Evolutionary conservation across 1,284 basidiomycete genomes (phyloP).

Genomic region (Chiua sp.): DNA sequence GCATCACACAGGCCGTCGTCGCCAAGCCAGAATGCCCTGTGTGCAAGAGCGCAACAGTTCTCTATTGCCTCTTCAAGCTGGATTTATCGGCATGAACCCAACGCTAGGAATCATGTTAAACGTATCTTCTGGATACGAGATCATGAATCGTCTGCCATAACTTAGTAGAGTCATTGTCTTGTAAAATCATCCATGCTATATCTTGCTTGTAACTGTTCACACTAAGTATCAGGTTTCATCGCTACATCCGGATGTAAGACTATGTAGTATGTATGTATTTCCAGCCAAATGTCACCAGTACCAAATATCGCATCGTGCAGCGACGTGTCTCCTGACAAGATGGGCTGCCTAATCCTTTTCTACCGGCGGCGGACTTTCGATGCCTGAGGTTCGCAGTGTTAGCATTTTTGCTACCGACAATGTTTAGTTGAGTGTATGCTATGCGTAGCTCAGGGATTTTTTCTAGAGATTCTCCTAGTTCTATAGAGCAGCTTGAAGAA

Average conservation of each 20-base stretch:
- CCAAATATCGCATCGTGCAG: not conserved
- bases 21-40: slow-evolving; percentile 51
- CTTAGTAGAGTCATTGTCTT: not conserved
- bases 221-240: not conserved
- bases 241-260: not conserved
- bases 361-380: not conserved
- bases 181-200: not conserved
- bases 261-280: not conserved
- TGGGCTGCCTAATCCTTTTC: slow-evolving; percentile 14
- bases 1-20: slow-evolving; percentile 54
- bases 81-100: slow-evolving; percentile 24
- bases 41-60: slow-evolving; percentile 50
- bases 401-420: slow-evolving; percentile 26
- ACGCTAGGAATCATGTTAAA: too few relatives aligned
- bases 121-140: not conserved
- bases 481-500: too few relatives aligned
- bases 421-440: too few relatives aligned
- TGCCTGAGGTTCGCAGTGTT: slow-evolving; percentile 25
- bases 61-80: slow-evolving; percentile 52
- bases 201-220: not conserved
- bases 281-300: not conserved
- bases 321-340: not conserved
- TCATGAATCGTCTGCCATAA: not conserved
- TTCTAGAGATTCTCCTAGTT: too few relatives aligned
- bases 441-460: too few relatives aligned